phyloP scores from a whole-genome alignment of 1,284 basidiomycete genomes.

The Phellopilus nigrolimitatus region DNA sequence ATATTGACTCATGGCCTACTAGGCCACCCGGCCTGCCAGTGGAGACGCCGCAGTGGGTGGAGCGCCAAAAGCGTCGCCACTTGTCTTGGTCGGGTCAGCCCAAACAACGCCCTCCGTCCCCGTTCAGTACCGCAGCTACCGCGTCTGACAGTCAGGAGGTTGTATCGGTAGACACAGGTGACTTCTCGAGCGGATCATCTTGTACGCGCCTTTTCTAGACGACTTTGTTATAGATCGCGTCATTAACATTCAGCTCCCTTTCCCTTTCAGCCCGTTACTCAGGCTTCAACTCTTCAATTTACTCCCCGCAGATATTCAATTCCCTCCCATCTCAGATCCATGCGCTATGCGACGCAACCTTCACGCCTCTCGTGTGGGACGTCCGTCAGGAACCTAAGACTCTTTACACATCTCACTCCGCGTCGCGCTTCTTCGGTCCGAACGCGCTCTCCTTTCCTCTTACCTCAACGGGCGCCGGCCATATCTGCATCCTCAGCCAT shows the following conservation, averaged over 20 bases:
- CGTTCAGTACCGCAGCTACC: constrained; percentile 12
- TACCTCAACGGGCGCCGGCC: constrained; percentile 18
- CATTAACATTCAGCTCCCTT: no score
- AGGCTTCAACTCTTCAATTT: constrained; percentile 17
- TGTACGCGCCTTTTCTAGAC: background rate
- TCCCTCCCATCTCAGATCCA: constrained; percentile 12
- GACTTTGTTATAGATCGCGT: background rate
- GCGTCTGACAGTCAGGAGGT: constrained; percentile 8
- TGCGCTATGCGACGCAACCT: constrained; percentile 11
- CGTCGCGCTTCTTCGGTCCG: constrained; percentile 12
- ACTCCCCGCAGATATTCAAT: background rate
- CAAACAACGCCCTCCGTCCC: constrained; percentile 6
- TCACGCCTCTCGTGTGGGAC: constrained; percentile 20
- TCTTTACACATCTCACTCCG: constrained; percentile 7
- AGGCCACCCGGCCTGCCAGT: constrained; percentile 5
- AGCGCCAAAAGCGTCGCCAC: background rate
- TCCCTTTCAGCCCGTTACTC: constrained; percentile 11
- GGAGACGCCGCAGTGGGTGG: background rate
- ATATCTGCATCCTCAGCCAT: constrained; percentile 20
- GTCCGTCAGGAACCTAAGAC: constrained; percentile 18
- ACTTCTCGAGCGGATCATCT: constrained; percentile 4
- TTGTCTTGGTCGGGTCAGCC: background rate
- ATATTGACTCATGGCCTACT: background rate
- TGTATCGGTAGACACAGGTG: background rate
- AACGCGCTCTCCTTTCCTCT: constrained; percentile 21